Evolutionary conservation across 805 yeast genomes (phyloP).

Genomic region (Brettanomyces bruxellensis): DNA sequence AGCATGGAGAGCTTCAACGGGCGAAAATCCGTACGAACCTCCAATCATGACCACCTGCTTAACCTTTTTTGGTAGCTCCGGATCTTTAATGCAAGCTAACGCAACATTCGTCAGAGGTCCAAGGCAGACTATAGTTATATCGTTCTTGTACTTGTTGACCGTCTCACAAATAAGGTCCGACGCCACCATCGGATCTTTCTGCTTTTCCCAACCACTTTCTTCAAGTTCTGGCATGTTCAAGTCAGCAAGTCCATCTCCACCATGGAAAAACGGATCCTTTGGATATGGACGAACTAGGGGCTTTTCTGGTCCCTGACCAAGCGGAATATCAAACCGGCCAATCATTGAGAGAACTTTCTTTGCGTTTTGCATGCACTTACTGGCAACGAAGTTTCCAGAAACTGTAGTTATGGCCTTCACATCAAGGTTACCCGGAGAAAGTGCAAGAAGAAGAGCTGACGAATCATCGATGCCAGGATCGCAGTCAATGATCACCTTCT

Average conservation of each 20-base stretch:
- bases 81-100: constrained; percentile 17
- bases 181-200: constrained; percentile 8
- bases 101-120: constrained; percentile 20
- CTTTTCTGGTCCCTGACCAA: constrained; percentile 22
- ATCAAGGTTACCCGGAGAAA: constrained; percentile 15
- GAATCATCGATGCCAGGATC: constrained; percentile 23
- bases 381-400: constrained; percentile 18
- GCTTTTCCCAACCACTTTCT: constrained; percentile 9
- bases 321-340: constrained; percentile 11
- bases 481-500: constrained; percentile 18
- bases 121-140: constrained; percentile 14
- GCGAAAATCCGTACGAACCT: constrained; percentile 19
- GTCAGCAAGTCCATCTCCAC: constrained; percentile 18
- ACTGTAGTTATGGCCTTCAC: constrained; percentile 22
- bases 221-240: constrained; percentile 13
- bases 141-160: constrained; percentile 9
- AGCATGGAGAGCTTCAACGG: constrained; percentile 17
- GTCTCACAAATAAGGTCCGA: constrained; percentile 16
- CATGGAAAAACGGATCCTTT: constrained; percentile 20
- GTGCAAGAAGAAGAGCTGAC: constrained; percentile 16
- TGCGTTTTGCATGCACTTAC: constrained; percentile 14
- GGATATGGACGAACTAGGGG: constrained; percentile 19
- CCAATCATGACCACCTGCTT: constrained; percentile 17
- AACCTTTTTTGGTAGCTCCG: constrained; percentile 13
- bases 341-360: constrained; percentile 15